Conservation (phyloP, 768 basidiomycete species). For the Xerocomus brunneocitrinus region DNA sequence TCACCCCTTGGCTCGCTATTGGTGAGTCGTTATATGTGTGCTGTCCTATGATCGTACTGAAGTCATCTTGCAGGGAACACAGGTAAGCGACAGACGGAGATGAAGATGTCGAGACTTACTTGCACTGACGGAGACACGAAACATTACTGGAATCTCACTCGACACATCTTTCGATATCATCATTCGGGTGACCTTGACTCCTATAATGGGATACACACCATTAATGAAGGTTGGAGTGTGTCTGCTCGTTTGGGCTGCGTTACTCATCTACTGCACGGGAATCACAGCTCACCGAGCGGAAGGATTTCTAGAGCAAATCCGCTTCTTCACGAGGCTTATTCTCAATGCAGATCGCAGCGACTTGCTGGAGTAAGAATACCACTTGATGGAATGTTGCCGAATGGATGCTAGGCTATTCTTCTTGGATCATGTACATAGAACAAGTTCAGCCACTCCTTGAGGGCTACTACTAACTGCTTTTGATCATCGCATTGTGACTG, state of each 20-base stretch:
- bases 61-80: slow-evolving; percentile 17
- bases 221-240: slow-evolving; percentile 21
- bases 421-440: too few species aligned
- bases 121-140: slow-evolving; percentile 34
- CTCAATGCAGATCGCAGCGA: background rate
- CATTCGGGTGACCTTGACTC: slow-evolving; percentile 21
- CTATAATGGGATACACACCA: slow-evolving; percentile 34
- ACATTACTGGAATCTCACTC: slow-evolving; percentile 43
- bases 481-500: too few species aligned
- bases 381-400: too few species aligned
- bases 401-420: too few species aligned
- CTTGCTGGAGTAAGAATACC: background rate
- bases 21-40: slow-evolving; percentile 2
- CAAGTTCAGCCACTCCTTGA: too few species aligned
- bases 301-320: background rate
- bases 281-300: background rate
- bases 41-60: background rate
- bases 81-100: slow-evolving; percentile 17
- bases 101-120: background rate
- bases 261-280: background rate
- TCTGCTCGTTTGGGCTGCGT: background rate
- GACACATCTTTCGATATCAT: slow-evolving; percentile 45
- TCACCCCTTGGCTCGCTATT: slow-evolving; percentile 35
- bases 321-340: background rate
- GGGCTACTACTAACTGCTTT: too few species aligned